Base-by-base conservation (phyloP, 441 rosid species). In the Pelargonium hybrid region DNA sequence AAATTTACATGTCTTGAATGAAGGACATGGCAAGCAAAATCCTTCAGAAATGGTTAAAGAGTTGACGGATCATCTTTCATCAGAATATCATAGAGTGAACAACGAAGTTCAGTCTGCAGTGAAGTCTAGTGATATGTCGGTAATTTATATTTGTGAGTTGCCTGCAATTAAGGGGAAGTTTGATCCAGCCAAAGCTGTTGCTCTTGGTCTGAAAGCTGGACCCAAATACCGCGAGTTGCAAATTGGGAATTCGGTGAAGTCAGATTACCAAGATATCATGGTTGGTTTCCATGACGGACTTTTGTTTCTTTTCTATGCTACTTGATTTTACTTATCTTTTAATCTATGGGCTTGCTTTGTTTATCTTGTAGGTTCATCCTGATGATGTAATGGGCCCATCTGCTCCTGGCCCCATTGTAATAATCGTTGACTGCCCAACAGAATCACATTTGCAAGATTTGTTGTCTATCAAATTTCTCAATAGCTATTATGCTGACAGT, bases 361-460 rank as follows among this genome's bases (percentile, higher is more conserved):
- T 59, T 66, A 37, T 74, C 20, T 67, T 41, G 18, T 68, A 88
- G 92, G 87, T 93, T 79, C 88, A 91, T 82, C 98, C 98, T 45
- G 78, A 91, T 78, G 97, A 91, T 78, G 98, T 94, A 23, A 87
- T 94, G 97, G 98, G 82, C 63, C 96, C 98, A 71, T 82, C 96
- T 56, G 68, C 87, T 75, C 94, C 94, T 65, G 98, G 97, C 78
- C 98, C 97, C 21, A 72, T 94, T 69, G 91, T 90, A 68, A 70
- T 88, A 68, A 89, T 94, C 43, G 88, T 90, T 31, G 97, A 94
- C 78, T 91, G 98, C 89, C 98, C 96, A 70, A 87, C 97, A 34
- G 83, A 82, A 71, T 84, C 82, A 37, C 97, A 91, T 78, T 78
- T 75, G 3, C 75, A 76, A 67, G 82, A 84, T 70, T 81, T 91